Evolutionary conservation across 345 rosid species (phyloP), one percentile per base, ranked within the genome.

Genomic region (Sonneratia alba): DNA sequence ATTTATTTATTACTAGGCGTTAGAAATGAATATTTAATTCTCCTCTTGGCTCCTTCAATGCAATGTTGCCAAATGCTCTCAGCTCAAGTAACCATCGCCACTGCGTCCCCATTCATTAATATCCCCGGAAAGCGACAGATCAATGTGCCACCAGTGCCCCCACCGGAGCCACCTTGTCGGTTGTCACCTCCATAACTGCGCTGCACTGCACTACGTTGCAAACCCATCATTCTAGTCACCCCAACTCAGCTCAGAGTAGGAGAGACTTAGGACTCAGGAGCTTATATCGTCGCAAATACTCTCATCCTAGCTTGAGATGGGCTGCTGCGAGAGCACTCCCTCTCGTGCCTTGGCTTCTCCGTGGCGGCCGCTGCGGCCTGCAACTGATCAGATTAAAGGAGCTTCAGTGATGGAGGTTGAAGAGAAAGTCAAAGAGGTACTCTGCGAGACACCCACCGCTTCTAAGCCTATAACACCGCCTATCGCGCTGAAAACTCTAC

Each of bases 361-460:
- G 32, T 34, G 10, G 36, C 64, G 10, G 11, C 64, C 37, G 5
- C 66, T 32, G 34, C 66, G 3, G 1, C 66, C 66, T n/a, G 38
- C 36, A 0, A 6, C 37, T 3, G 66, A 62, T 27, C 66, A 14
- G 66, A 34, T 14, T 37, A 62, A 27, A 14, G 66, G 18, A 34
- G 66, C 66, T 27, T 47, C 70, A 19, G 49, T 40, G 6, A 7
- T 68, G 51, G 51, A 9, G 36, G 56, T 47, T 3, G 71, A 68
- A n/a, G 71, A 68, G 56, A 68, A 68, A 47, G 71, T 68, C 34
- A 68, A 68, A 24, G 71, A 49, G 22, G 71, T 68, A 16, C 71
- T 68, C 37, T 43, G 51, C 36, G 56, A 68, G 56, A 68, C 71
- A 3, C 71, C 56, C 6, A 34, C 56, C 19, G 34, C 70, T n/a